Evolutionary conservation across 1,284 basidiomycete genomes (phyloP).

Genomic region (Sphagnurus paluster): DNA sequence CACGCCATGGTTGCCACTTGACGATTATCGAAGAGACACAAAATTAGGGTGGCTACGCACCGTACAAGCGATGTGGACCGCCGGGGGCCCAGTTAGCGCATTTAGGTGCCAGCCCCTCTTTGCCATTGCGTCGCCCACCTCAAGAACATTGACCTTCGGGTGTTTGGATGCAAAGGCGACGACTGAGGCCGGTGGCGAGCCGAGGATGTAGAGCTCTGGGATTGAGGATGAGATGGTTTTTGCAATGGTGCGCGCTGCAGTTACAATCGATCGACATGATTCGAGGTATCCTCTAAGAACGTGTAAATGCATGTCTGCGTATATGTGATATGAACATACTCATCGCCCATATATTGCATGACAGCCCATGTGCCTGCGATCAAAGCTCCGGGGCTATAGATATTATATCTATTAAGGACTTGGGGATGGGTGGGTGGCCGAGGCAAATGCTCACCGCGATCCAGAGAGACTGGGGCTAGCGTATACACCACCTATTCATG

Average conservation of each 20-base stretch:
- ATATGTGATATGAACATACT: constrained; percentile 44
- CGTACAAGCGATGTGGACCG: constrained; percentile 93
- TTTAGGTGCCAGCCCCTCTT: constrained; percentile 91
- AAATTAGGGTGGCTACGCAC: constrained; percentile 55
- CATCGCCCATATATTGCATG: constrained; percentile 88
- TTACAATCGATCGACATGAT: constrained; percentile 85
- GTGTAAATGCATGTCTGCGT: constrained; percentile 9
- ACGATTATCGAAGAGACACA: not conserved
- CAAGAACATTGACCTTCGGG: constrained; percentile 68
- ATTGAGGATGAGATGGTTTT: constrained; percentile 66
- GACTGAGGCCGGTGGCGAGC: constrained; percentile 88
- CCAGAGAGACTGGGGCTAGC: constrained; percentile 87
- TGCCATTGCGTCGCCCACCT: constrained; percentile 89
- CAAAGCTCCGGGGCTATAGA: constrained; percentile 79
- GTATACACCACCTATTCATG: constrained; percentile 66
- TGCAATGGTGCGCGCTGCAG: constrained; percentile 68
- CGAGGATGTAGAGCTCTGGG: constrained; percentile 83
- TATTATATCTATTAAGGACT: not conserved
- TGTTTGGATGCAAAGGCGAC: constrained; percentile 82
- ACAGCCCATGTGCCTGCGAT: constrained; percentile 97
- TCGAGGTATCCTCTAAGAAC: constrained; percentile 89
- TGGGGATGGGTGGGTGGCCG: not conserved
- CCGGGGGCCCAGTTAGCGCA: constrained; percentile 77
- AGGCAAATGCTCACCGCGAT: constrained; percentile 70
- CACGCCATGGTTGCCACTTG: constrained; percentile 1